Base-by-base conservation (phyloP, 2,329 filamentous ascomycete genomes). In the Aureobasidium uvarum region DNA sequence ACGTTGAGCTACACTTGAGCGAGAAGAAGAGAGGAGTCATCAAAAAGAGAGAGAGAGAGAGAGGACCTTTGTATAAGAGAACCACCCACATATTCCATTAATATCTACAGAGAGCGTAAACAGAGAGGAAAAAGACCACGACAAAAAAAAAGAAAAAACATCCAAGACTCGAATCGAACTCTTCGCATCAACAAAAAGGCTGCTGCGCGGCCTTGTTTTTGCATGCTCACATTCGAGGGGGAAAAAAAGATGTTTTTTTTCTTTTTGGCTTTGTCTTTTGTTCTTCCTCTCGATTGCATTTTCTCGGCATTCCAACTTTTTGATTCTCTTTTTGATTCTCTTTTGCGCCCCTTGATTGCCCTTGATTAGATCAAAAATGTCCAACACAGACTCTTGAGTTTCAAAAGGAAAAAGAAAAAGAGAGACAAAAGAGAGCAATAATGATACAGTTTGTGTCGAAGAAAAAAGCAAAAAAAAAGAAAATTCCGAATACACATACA, bases 21-120 rank as follows among this genome's bases (percentile, higher is more conserved):
- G n/a, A 55, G 52, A 39, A 7, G 52, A 28, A 6, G 16, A 54
- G 18, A 28, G 20, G 20, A 41, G 14, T 1, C 3, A n/a, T 10
- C 48, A 55, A 55, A 39, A 55, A 39, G 20, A 31, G 31, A 25
- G 33, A 39, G 51, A 41, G 6, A 23, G 28, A 6, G 36, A 55
- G 52, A 55, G 3, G 36, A 20, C 20, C 48, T 31, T 55, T 55
- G 52, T 55, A 55, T 36, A 55, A 55, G 52, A 41, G 36, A 55
- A 54, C 31, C 31, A 54, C 31, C n/a, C 13, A 36, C 20, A 25
- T 55, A 52, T 55, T 41, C 1, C 52, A 54, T 54, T 54, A 54
- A 54, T 54, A 54, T 4, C 20, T n/a, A 55, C 14, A 51, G 46
- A 51, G 14, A 51, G 25, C 2, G 14, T 1, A 25, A 18, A 28